Conservation (phyloP, 805 yeast genomes). For the Teunomyces pallodes region DNA sequence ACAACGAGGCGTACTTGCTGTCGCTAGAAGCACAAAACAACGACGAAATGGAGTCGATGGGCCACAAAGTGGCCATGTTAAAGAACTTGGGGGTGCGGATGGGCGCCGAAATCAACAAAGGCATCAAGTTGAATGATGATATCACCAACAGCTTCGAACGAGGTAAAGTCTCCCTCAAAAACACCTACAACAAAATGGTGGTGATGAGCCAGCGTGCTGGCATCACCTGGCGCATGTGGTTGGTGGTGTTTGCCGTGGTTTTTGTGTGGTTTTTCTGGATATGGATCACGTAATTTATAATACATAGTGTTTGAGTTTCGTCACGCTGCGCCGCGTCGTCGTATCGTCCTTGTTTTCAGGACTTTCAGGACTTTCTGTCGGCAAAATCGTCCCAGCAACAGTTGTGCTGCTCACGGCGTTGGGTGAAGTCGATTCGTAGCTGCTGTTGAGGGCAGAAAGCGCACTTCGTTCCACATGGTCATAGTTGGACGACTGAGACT, state of each 20-base stretch:
- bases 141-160: conserved; percentile 38
- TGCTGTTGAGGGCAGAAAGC: conserved; percentile 11
- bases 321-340: background rate
- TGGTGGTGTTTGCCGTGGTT: conserved; percentile 35
- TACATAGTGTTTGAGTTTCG: conserved; percentile 6
- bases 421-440: conserved; percentile 8
- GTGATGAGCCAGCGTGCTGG: conserved; percentile 47
- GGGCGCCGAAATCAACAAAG: conserved; percentile 45
- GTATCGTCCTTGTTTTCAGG: too few relatives aligned
- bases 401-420: conserved; percentile 9
- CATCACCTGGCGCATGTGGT: conserved; percentile 45
- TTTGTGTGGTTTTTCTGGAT: conserved; percentile 41
- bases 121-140: conserved; percentile 39
- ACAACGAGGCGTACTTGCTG: conserved; percentile 42
- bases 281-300: conserved; percentile 29
- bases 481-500: background rate
- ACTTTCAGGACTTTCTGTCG: background rate
- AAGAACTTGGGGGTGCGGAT: conserved; percentile 40
- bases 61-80: conserved; percentile 39
- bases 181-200: conserved; percentile 43
- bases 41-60: conserved; percentile 41
- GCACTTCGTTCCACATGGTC: conserved; percentile 10
- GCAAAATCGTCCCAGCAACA: conserved; percentile 11
- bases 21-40: conserved; percentile 43
- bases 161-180: conserved; percentile 39